These are phyloP conservation scores for Lactarius tabidus DNA, from an alignment of 768 basidiomycete species.

Conservation along the genomic window DNA sequence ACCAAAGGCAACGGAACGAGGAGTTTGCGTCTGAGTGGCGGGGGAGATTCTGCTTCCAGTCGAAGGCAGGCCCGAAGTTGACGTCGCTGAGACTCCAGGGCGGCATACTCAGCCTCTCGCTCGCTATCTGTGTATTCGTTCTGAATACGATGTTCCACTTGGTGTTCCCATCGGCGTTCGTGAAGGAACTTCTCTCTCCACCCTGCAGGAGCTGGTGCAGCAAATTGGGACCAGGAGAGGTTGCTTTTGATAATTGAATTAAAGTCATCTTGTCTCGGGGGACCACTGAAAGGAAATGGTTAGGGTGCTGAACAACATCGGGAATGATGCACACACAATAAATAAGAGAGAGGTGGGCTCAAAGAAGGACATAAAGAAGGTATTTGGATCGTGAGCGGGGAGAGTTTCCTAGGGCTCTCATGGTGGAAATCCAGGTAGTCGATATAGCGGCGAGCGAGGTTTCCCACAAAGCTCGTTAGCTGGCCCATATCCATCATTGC, in stretches of 20 bases:
- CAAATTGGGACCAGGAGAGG: conserved; percentile 21
- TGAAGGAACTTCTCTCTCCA: conserved; percentile 15
- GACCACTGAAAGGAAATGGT: conserved; percentile 5
- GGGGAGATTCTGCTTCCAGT: neutral
- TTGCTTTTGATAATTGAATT: conserved; percentile 12
- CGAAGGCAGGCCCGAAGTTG: conserved; percentile 1
- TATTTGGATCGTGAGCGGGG: conserved; percentile 11
- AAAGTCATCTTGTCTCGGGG: conserved; percentile 14
- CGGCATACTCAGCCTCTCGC: conserved; percentile 8
- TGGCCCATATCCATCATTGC: conserved; percentile 9
- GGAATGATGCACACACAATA: conserved; percentile 12
- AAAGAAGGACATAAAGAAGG: conserved; percentile 12
- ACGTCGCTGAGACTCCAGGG: conserved; percentile 14
- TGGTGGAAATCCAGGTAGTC: conserved; percentile 19
- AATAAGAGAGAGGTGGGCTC: neutral
- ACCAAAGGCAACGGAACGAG: conserved; percentile 3
- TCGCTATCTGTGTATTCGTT: conserved; percentile 12
- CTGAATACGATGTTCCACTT: conserved; percentile 3
- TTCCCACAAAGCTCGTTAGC: conserved; percentile 6
- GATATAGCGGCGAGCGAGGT: conserved; percentile 10
- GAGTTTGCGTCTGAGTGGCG: conserved; percentile 7
- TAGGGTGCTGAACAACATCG: neutral
- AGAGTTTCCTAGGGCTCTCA: conserved; percentile 5
- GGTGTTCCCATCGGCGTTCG: conserved; percentile 12
- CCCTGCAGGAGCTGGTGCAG: conserved; percentile 15